phyloP scores from a whole-genome alignment of 179 eudicot species.

The Amaranthus tricolor region DNA sequence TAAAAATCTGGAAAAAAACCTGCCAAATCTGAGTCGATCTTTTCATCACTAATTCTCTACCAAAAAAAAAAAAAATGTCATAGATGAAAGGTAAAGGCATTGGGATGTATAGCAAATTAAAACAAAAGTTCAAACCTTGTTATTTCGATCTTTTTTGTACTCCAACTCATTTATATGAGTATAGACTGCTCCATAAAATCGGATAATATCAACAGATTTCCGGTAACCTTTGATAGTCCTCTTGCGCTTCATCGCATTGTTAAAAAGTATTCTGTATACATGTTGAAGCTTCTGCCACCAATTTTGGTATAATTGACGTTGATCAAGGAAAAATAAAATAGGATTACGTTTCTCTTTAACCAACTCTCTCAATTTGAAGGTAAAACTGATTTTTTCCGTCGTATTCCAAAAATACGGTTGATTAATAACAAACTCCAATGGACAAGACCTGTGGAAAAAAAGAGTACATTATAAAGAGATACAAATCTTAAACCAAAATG shows the following conservation, averaged over 20 bases:
- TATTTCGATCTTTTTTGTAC: not conserved
- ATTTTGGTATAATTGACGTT: not conserved
- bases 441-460: not conserved
- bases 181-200: not conserved
- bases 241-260: not conserved
- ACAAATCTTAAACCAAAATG: not conserved
- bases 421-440: not conserved
- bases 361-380: not conserved
- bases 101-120: constrained; percentile 3
- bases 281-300: not conserved
- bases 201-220: not conserved
- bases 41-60: not conserved
- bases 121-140: constrained; percentile 6
- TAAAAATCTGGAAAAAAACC: not conserved
- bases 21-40: not conserved
- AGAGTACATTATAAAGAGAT: not conserved
- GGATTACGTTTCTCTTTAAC: not conserved
- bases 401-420: constrained; percentile 1
- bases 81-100: constrained; percentile 3
- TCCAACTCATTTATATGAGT: constrained; percentile 14
- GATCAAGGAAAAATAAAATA: not conserved
- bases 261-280: not conserved
- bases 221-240: not conserved
- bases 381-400: not conserved
- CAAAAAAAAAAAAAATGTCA: not conserved